Conservation (phyloP, 768 basidiomycete species). For the Rhizopogon vesiculosus region DNA sequence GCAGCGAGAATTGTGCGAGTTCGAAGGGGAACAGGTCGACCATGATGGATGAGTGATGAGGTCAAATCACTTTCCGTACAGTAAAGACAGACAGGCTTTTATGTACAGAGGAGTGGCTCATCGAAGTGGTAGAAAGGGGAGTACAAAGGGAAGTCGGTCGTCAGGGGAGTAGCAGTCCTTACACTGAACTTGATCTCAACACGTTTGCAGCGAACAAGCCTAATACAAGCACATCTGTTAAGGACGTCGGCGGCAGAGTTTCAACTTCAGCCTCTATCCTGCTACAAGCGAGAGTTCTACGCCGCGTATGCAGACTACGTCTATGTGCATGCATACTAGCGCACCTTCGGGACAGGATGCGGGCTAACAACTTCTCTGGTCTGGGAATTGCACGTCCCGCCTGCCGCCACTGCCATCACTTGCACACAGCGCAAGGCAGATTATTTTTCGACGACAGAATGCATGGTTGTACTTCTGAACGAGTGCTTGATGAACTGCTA, state of each 20-base stretch:
- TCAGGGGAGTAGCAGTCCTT: no score
- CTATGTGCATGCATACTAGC: not conserved
- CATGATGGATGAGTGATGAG: no score
- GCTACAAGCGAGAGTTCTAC: not conserved
- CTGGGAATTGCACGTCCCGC: not conserved
- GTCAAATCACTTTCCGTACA: no score
- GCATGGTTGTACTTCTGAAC: slow-evolving; percentile 47
- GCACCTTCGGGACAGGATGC: not conserved
- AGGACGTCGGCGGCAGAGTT: slow-evolving; percentile 7
- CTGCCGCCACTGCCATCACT: not conserved
- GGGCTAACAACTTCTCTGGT: not conserved
- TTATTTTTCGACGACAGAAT: slow-evolving; percentile 34
- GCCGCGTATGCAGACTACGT: not conserved
- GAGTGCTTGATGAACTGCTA: slow-evolving; percentile 51
- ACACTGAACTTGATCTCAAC: slow-evolving; percentile 38
- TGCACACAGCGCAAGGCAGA: slow-evolving; percentile 2
- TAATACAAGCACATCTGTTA: slow-evolving; percentile 26
- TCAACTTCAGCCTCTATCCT: not conserved
- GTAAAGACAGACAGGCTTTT: no score
- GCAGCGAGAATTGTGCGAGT: no score
- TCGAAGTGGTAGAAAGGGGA: no score
- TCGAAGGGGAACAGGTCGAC: no score
- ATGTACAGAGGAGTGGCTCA: no score
- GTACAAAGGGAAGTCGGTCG: no score
- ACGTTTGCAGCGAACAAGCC: slow-evolving; percentile 37